Evolutionary conservation across 306 rosid species (phyloP).

Genomic region (Alnus glutinosa): DNA sequence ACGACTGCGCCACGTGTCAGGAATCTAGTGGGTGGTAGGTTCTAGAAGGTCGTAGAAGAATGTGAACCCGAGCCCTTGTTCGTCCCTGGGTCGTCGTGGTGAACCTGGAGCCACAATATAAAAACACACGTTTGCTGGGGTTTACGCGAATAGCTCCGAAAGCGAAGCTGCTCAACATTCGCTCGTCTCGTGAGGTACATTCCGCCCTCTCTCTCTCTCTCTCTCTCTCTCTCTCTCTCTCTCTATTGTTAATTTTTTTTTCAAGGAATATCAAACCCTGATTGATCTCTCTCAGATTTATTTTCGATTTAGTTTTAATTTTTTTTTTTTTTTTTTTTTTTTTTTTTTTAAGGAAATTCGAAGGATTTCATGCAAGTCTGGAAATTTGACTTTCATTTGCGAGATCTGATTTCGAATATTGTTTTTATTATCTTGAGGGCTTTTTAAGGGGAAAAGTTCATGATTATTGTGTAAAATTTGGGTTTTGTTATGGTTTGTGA

Average conservation of each 20-base stretch:
- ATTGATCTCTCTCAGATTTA: not conserved
- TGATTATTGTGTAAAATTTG: no score
- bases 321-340: not conserved
- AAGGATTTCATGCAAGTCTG: not conserved
- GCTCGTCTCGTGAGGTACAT: not conserved
- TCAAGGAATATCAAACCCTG: not conserved
- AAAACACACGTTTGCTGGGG: not conserved
- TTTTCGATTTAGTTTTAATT: not conserved
- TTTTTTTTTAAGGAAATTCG: not conserved
- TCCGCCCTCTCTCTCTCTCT: not conserved
- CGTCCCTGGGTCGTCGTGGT: constrained; percentile 12
- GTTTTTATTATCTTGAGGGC: not conserved
- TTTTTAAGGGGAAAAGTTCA: not conserved
- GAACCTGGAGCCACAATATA: constrained; percentile 14
- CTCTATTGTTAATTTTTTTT: not conserved
- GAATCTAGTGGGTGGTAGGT: constrained; percentile 31
- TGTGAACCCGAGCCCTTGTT: not conserved
- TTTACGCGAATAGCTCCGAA: not conserved
- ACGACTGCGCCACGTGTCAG: constrained; percentile 26
- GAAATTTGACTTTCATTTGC: not conserved
- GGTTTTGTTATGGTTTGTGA: no score
- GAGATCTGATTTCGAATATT: not conserved
- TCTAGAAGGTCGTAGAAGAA: constrained; percentile 57
- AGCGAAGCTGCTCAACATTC: not conserved
- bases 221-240: not conserved